Conservation (phyloP, 2,329 filamentous ascomycete genomes). For the Apiospora hydei region DNA sequence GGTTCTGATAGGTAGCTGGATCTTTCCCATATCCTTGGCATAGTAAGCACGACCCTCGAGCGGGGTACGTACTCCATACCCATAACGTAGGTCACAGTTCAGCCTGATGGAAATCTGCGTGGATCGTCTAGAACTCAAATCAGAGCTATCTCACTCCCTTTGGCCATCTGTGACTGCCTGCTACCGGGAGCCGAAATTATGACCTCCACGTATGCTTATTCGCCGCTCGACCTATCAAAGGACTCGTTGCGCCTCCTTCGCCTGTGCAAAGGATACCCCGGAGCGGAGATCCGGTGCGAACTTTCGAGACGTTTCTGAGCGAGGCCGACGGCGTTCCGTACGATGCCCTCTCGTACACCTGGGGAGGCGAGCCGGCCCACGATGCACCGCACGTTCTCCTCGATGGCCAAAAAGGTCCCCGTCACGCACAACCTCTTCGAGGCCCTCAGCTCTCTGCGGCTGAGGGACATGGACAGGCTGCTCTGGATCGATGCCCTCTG, state of each 20-base stretch:
- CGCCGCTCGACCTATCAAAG: not conserved
- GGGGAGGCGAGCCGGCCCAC: not conserved
- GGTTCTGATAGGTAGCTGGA: too few relatives aligned
- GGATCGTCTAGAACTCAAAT: too few relatives aligned
- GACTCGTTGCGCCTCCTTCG: not conserved
- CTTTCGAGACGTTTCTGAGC: not conserved
- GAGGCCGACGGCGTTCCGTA: not conserved
- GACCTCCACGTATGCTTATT: too few relatives aligned
- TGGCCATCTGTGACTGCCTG: too few relatives aligned
- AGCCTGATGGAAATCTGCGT: too few relatives aligned
- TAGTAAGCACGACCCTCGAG: too few relatives aligned
- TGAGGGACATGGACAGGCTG: not conserved
- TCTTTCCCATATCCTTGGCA: too few relatives aligned
- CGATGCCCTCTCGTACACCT: slow-evolving; percentile 15
- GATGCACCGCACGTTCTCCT: not conserved
- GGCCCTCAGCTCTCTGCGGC: not conserved
- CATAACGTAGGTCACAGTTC: too few relatives aligned
- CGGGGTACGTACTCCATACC: too few relatives aligned
- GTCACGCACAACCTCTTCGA: not conserved
- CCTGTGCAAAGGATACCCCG: not conserved
- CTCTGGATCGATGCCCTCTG: slow-evolving; percentile 24
- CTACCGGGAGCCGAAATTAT: too few relatives aligned
- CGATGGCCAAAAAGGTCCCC: not conserved
- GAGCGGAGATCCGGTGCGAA: not conserved
- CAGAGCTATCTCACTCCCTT: too few relatives aligned